A percentile compares a stretch with the other conserved stretches of the same genome.
These are phyloP conservation scores for Bondarzewia mesenterica DNA, from an alignment of 1,284 basidiomycete species.

Conservation along the genomic window DNA sequence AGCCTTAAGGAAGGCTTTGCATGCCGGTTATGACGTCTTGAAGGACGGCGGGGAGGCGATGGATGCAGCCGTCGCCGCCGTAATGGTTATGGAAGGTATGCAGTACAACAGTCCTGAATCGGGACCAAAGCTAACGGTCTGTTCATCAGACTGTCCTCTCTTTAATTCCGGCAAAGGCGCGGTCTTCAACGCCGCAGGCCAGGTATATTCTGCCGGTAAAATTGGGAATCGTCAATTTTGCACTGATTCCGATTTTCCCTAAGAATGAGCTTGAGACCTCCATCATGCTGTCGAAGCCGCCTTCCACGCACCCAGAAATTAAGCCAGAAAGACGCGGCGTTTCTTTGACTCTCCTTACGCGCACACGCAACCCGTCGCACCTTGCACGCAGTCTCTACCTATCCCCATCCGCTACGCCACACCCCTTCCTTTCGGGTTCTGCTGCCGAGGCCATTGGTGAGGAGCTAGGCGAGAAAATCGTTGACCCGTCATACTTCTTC, in stretches of 20 bases:
- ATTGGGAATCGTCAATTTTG: background rate
- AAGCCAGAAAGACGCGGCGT: constrained; percentile 51
- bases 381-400: constrained; percentile 67
- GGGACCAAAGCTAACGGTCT: constrained; percentile 5
- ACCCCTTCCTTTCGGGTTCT: constrained; percentile 62
- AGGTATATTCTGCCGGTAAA: constrained; percentile 33
- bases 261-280: constrained; percentile 78
- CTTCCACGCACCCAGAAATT: constrained; percentile 51
- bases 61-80: constrained; percentile 75
- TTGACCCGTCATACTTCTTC: constrained; percentile 71
- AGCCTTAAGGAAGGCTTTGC: constrained; percentile 46
- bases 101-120: too few species aligned
- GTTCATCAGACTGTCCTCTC: constrained; percentile 59
- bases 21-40: constrained; percentile 58
- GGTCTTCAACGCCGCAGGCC: constrained; percentile 72
- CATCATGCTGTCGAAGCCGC: constrained; percentile 71
- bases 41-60: constrained; percentile 66
- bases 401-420: constrained; percentile 47
- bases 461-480: constrained; percentile 44
- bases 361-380: constrained; percentile 65
- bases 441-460: constrained; percentile 55
- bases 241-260: background rate
- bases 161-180: constrained; percentile 78
- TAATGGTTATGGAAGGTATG: constrained; percentile 70
- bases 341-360: constrained; percentile 58